Base-by-base conservation (phyloP, 495 filamentous ascomycete genomes). In the Xylaria acuta region DNA sequence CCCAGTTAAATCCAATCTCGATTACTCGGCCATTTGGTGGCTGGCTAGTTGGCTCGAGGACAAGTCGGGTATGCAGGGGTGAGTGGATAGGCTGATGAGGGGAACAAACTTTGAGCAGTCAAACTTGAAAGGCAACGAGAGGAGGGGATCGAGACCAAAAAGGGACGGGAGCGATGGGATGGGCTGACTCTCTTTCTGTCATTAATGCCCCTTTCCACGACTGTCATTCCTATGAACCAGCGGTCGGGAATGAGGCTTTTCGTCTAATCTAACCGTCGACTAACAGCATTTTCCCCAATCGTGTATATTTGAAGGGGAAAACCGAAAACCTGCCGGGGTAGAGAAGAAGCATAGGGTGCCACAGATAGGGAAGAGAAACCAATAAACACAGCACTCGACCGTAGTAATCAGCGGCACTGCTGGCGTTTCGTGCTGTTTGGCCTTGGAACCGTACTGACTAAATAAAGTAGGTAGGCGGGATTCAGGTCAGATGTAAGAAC, bases 61-160 rank as follows among this genome's bases (percentile, higher is more conserved):
- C 59, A 56, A 56, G 59, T 64, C 69, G 49, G 60, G 59, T 30
- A 64, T 71, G 69, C 69, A 71, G 60, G 69, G 69, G 69, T 64
- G 60, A 53, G 69, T 71, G 69, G 69, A 56, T 71, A 71, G 53
- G 69, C 45, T 47, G 62, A 71, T 62, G 51, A 56, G 63, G 69
- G 62, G 60, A 71, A 70, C 54, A 60, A 71, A 71, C 41, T 62
- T 64, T 71, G 60, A 53, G 60, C 36, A 64, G 32, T 53, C 69
- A 18, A 63, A 4, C 56, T 34, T 70, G 14, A 38, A 62, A 53
- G 30, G 40, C 53, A 14, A 38, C 32, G 49, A 53, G 65, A 67
- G n/a, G 47, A 34, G 41, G 32, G 64, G 30, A 51, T 22, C 27
- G 25, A 22, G 25, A n/a, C 12, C 3, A 16, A 65, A 20, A 34